Evolutionary conservation across 169 alveolate species (phyloP), one percentile per base, ranked within the genome.

Genomic region (Plasmodium adleri): DNA sequence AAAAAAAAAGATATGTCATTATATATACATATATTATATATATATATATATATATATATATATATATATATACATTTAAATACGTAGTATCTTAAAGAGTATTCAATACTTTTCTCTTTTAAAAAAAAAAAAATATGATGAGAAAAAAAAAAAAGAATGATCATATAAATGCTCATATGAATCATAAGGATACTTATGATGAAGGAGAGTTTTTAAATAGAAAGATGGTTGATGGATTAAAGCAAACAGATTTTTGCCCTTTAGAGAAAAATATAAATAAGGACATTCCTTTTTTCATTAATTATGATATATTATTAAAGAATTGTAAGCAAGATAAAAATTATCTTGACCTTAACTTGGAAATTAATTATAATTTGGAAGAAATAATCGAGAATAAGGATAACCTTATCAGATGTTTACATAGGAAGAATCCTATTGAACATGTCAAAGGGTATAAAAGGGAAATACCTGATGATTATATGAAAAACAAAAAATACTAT

Each of bases 281-380:
- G 17, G 75, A 78, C n/a, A 3, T 1, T 7, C 71, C 78, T 20
- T 78, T 64, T 71, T 66, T 59, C 24, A 70, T 78, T 24, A 66
- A 78, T 56, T 78, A 78, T 58, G 89, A 78, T 8, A 58, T 66
- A 12, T 20, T 78, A 8, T 43, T 78, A 59, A 78, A 49, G 26
- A 59, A 59, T 50, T 66, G 62, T 13, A 78, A 52, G n/a, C 56
- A 78, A 8, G 32, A 72, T 13, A 39, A 78, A 64, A 67, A 66
- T 8, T 78, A 78, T 15, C 24, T 78, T 50, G 89, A 78, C 24
- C 56, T 78, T 15, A 78, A 78, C 43, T 9, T 78, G 28, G 89
- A 78, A 28, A 52, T 78, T 63, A 78, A 78, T 66, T 78, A 78
- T 58, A 78, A 78, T 20, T 78, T 78, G 47, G 89, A 78, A 45